Conservation (phyloP, 2,329 filamentous ascomycete genomes). For the Diaporthe eres region DNA sequence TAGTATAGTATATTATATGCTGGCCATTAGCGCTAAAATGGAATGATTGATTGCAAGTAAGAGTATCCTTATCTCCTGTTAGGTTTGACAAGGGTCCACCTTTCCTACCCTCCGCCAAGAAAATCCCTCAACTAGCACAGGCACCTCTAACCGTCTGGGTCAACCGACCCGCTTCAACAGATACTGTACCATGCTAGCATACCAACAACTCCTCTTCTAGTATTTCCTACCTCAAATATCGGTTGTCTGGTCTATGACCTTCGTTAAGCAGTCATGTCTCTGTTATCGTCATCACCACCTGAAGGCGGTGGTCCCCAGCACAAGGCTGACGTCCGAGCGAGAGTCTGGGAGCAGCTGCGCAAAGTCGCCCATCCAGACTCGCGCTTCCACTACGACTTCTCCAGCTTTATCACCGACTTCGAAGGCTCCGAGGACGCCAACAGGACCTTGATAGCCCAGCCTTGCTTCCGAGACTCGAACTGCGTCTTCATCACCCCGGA, state of each 20-base stretch:
- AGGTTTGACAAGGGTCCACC: background rate
- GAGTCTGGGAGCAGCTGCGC: conserved; percentile 53
- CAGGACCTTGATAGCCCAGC: conserved; percentile 49
- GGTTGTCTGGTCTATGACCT: background rate
- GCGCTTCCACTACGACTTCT: conserved; percentile 59
- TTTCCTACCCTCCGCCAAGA: background rate
- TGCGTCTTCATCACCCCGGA: conserved; percentile 58
- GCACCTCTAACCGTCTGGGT: background rate
- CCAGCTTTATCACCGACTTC: conserved; percentile 59
- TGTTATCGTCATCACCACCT: background rate
- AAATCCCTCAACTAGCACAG: background rate
- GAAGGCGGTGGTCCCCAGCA: conserved; percentile 32
- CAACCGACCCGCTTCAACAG: background rate
- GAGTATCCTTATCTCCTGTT: background rate
- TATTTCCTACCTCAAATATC: background rate
- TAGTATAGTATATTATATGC: too few relatives aligned
- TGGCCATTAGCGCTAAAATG: too few relatives aligned
- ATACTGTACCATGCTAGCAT: background rate
- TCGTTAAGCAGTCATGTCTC: conserved; percentile 7
- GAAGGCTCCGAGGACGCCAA: conserved; percentile 52
- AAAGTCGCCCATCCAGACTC: conserved; percentile 58
- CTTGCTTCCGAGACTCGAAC: conserved; percentile 50
- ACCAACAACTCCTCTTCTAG: background rate
- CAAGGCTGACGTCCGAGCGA: conserved; percentile 43
- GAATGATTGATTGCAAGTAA: too few relatives aligned